Evolutionary conservation across 495 filamentous ascomycete genomes (phyloP), one percentile per base, ranked within the genome.

Genomic region (Astrothelium macrocarpum): DNA sequence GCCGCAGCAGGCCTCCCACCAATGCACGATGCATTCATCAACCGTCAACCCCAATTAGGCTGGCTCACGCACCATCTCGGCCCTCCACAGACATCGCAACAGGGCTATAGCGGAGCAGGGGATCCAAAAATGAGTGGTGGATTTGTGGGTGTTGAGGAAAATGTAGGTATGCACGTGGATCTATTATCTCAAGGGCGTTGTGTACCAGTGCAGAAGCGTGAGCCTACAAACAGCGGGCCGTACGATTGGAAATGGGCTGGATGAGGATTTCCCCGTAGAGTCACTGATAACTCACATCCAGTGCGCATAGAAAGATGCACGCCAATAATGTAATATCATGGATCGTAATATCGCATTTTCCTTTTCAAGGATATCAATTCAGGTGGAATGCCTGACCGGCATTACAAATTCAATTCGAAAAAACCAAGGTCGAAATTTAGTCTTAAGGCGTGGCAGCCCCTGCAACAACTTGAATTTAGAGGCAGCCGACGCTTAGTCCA

Each of bases 171-270:
- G 7, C 49, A 56, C 3, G 7, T 29, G 25, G 49, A 56, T 26
- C 49, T 25, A 10, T 9, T 5, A 56, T 56, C 29, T 20, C 49
- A 56, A 56, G 49, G 49, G 29, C 49, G 23, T 9, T 28, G 10
- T 16, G 49, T 20, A 56, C 49, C 49, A 29, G 49, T 56, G 25
- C 49, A 56, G 49, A 56, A 56, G 25, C 49, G 49, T 7, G 12
- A n/a, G 11, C 16, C 29, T 29, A 10, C 29, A 29, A 56, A 56
- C 16, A 56, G 49, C 20, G 49, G 23, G 16, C 23, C 49, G 7
- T 28, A 26, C 10, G 49, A 56, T 56, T 56, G 49, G 49, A 56
- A 25, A 56, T 56, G 49, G 49, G 49, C 25, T 16, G 49, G 49
- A 29, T 56, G 29, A 5, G 26, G 25, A 56, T n/a, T 18, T 5